phyloP scores from a whole-genome alignment of 495 filamentous ascomycete species.

The Penicillium lagena region DNA sequence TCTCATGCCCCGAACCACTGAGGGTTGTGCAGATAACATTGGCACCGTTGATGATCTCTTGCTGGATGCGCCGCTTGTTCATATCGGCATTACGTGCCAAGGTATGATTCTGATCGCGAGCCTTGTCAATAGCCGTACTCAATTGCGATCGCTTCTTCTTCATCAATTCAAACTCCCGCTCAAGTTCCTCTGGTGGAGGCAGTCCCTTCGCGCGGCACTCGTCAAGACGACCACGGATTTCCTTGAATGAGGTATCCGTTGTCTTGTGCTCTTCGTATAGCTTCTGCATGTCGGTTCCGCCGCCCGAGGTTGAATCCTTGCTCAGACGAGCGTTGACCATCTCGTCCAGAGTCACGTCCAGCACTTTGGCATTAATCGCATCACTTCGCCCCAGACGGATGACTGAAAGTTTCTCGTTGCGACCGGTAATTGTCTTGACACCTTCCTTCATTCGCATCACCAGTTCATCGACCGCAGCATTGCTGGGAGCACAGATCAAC shows the following conservation, averaged over 20 bases:
- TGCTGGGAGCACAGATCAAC: constrained; percentile 92
- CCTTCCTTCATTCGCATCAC: constrained; percentile 89
- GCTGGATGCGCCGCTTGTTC: constrained; percentile 74
- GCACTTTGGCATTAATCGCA: constrained; percentile 83
- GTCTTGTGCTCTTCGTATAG: constrained; percentile 77
- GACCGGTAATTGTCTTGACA: constrained; percentile 70
- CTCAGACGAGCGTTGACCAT: constrained; percentile 70
- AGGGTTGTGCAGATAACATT: constrained; percentile 94
- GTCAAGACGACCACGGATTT: constrained; percentile 62
- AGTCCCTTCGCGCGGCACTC: constrained; percentile 59
- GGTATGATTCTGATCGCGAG: constrained; percentile 75
- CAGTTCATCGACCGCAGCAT: constrained; percentile 93
- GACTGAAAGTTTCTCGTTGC: constrained; percentile 66
- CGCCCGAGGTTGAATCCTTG: constrained; percentile 25
- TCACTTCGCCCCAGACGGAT: constrained; percentile 89
- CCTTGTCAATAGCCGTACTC: constrained; percentile 73
- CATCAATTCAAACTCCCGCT: constrained; percentile 66
- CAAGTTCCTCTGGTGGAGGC: constrained; percentile 53
- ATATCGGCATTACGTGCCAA: constrained; percentile 76
- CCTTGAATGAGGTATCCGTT: constrained; percentile 63
- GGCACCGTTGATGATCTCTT: constrained; percentile 81
- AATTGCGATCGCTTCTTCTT: constrained; percentile 72
- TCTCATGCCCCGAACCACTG: constrained; percentile 92
- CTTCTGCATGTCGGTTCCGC: constrained; percentile 56
- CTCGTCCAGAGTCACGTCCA: constrained; percentile 91